Evolutionary conservation across 352 stramenopile species (phyloP), one percentile per base, ranked within the genome.

Genomic region (Blastocystis sp.): DNA sequence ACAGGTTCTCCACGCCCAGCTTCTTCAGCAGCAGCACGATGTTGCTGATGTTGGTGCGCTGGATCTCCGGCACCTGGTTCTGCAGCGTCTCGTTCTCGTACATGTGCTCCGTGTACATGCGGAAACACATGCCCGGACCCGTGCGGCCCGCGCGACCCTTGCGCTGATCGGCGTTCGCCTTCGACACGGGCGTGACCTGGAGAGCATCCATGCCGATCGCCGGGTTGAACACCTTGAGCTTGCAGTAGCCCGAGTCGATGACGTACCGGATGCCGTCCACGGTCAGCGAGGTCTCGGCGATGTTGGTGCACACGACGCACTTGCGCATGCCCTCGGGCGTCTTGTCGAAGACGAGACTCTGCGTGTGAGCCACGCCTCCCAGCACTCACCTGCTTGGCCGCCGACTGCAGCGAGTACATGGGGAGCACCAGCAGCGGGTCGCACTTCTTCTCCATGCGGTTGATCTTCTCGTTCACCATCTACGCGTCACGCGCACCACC

Each of bases 151-250:
- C 96, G 62, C 97, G 94, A 88, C 97, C 97, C 10, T 94, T 94
- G 13, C 97, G 95, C 92, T 99, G 97, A 88, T 98, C 98, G 1
- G 97, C 96, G 90, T 98, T 98, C 78, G 98, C 96, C 92, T 98
- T 95, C 45, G 94, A 98, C 65, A 99, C 96, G 2, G 96, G 97
- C 24, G 91, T 97, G 19, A 98, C 88, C 76, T 98, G 95, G 26
- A 99, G 92, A 3, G 96, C 94, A 92, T 99, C 96, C 97, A 99
- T 99, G 78, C 97, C 97, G 91, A 99, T 98, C 91, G 97, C 97
- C 0, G 97, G 95, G 93, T 99, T 99, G 93, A 98, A 99, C 21
- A 99, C 97, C 91, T 99, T 99, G 19, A 99, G 94, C 90, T 99
- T 99, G 92, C 95, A 98, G 91, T 96, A 99, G 1, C 97, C 97